phyloP scores from a whole-genome alignment of 345 rosid genomes.

The Laguncularia racemosa region DNA sequence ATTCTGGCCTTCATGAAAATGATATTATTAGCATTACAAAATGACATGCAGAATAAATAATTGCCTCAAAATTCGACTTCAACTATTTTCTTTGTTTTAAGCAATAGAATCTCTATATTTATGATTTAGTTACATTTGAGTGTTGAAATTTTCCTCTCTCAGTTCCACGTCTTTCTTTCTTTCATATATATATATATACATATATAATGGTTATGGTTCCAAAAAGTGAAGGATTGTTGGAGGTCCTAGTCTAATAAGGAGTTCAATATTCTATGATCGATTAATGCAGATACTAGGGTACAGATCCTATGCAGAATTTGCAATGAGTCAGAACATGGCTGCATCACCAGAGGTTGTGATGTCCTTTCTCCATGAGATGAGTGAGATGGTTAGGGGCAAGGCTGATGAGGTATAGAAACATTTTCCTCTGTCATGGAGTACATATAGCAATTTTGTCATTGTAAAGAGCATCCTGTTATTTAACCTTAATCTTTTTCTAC shows the following conservation, averaged over 20 bases:
- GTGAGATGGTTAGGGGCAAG: slow-evolving; percentile 57
- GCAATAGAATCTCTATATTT: too few species aligned
- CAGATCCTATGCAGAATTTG: slow-evolving; percentile 70
- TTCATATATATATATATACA: not conserved
- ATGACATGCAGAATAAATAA: too few species aligned
- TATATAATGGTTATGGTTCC: too few species aligned
- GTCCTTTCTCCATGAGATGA: slow-evolving; percentile 79
- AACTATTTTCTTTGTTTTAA: too few species aligned
- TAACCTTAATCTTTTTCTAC: slow-evolving; percentile 12
- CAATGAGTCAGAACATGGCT: slow-evolving; percentile 67
- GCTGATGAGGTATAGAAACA: slow-evolving; percentile 58
- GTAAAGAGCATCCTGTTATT: slow-evolving; percentile 2
- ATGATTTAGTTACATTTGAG: too few species aligned
- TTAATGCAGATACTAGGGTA: slow-evolving; percentile 59
- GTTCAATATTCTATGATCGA: not conserved
- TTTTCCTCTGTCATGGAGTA: too few species aligned
- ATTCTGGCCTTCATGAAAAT: too few species aligned
- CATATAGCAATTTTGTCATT: too few species aligned
- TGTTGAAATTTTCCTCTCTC: not conserved
- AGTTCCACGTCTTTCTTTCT: not conserved
- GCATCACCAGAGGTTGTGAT: slow-evolving; percentile 69
- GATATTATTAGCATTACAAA: too few species aligned
- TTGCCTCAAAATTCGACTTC: too few species aligned
- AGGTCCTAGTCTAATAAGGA: too few species aligned
- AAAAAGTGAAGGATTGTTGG: too few species aligned